Base-by-base conservation (phyloP, 768 basidiomycete species). In the Russula earlei region DNA sequence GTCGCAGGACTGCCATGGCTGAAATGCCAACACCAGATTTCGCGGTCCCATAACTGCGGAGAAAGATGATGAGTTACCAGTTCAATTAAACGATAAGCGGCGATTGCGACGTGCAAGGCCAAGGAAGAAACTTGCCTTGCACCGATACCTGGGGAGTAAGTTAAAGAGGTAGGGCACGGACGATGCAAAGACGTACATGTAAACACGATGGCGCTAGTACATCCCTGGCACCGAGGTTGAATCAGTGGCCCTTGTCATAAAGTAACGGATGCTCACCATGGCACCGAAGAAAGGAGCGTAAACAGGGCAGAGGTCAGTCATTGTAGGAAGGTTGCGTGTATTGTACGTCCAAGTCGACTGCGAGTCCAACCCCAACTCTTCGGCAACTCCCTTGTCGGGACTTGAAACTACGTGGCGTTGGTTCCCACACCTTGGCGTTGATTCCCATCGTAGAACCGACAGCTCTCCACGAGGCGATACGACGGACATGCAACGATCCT, bases 251-350 rank as follows among this genome's bases (percentile, higher is more conserved):
- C 15, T 19, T 17, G 24, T 38, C 15, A 7, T 37, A 24, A 50
- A 31, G 8, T 29, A 11, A n/a, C 12, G 6, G 9, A 11, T 12
- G 72, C 86, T 68, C 62, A 90, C 92, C 90, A 96, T 92, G 55
- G 88, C 91, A 66, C 91, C 91, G 66, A 99, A 99, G 78, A 97
- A 98, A 63, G 95, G 95, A 55, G 95, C 89, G 73, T 98, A 98
- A 51, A 95, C 92, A 19, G 89, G 89, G 71, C 89, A 92, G 60
- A 87, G 75, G 65, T 91, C 89, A 67, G 86, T 82, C 83, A 85
- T 85, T 53, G 20, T 2, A 8, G 43, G 5, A 7, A 42, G 20
- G 5, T 50, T 31, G 34, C 20, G 55, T 11, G 5, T 34, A 6
- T n/a, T n/a, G n/a, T n/a, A n/a, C n/a, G n/a, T n/a, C n/a, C n/a